These are phyloP conservation scores for Pezicula neosporulosa DNA, from an alignment of 2,329 filamentous ascomycete genomes.

Conservation along the genomic window DNA sequence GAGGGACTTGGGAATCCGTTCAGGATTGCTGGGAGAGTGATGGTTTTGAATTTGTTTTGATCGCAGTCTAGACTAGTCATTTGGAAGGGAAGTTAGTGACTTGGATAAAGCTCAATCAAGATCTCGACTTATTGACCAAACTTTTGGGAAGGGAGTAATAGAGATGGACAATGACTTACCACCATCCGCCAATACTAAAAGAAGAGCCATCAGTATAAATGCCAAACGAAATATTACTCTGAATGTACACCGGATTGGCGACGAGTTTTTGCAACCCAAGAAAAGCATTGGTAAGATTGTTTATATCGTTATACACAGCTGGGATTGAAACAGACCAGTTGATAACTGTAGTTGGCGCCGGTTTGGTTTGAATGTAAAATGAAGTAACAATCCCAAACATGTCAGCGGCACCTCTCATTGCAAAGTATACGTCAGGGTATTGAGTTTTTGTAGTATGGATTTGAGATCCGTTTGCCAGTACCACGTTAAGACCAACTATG, in stretches of 20 bases:
- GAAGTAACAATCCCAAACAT: conserved; percentile 31
- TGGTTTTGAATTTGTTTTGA: conserved; percentile 31
- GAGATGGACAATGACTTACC: conserved; percentile 7
- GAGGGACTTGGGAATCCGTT: conserved; percentile 28
- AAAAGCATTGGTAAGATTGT: conserved; percentile 25
- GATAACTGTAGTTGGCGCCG: conserved; percentile 26
- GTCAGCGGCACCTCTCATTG: conserved; percentile 30
- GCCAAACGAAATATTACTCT: conserved; percentile 36
- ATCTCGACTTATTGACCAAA: too few species aligned
- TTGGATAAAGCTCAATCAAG: too few species aligned
- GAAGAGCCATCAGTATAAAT: conserved; percentile 33
- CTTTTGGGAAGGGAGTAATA: too few species aligned
- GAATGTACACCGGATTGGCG: conserved; percentile 35
- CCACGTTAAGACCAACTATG: conserved; percentile 43
- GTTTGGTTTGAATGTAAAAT: conserved; percentile 29
- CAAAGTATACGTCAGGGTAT: conserved; percentile 28
- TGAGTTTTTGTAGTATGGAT: conserved; percentile 19
- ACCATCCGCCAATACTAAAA: conserved; percentile 36
- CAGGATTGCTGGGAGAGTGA: conserved; percentile 34
- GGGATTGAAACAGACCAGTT: conserved; percentile 17
- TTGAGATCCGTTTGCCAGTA: conserved; percentile 32
- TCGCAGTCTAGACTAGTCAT: conserved; percentile 27
- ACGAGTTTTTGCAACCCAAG: conserved; percentile 36
- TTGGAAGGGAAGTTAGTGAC: too few species aligned
- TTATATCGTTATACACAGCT: conserved; percentile 11